Evolutionary conservation across 768 basidiomycete genomes (phyloP), one percentile per base, ranked within the genome.

Genomic region (Boletus rufocinnamomeus): DNA sequence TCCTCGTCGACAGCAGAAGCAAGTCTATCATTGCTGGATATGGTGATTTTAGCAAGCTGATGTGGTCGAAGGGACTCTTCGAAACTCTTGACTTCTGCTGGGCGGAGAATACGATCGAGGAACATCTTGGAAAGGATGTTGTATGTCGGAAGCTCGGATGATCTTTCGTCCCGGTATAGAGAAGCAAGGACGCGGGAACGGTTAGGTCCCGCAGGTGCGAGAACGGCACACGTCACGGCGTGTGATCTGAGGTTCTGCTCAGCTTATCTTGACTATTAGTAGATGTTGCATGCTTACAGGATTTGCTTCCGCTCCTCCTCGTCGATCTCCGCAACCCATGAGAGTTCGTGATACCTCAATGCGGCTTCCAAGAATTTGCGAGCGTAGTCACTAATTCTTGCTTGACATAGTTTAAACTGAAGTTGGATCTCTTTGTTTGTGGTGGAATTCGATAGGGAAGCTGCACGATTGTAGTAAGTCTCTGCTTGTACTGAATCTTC

Each of bases 401-500:
- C 97, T 77, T 98, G 93, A 65, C 89, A 94, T 27, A 95, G 83
- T 74, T 95, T 96, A 79, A 91, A 95, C 66, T 86, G 82, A 25
- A 96, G 81, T 38, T 88, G 79, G 16, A 88, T 90, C 70, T 89
- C 91, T 65, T 84, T 86, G 75, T 98, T 87, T 17, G 78, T 80
- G 40, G 89, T 84, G 17, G 87, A 84, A 71, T 94, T 90, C 25
- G 93, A 87, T 23, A 98, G 83, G 23, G 95, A 83, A 1, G 94
- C 92, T 21, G 97, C 97, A 55, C 97, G 91, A 69, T 95, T 96
- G 74, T 96, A 96, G 75, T 95, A 98, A 2, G 94, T 92, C 71
- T 98, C 96, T n/a, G 97, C 97, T 73, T 95, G 92, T 2, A 95
- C 89, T 5, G 92, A 93, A 69, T 99, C 96, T 71, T 96, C 95